Evolutionary conservation across 371 early-diverging fungal species (phyloP), one percentile per base, ranked within the genome.

Genomic region (Mucor sp.): DNA sequence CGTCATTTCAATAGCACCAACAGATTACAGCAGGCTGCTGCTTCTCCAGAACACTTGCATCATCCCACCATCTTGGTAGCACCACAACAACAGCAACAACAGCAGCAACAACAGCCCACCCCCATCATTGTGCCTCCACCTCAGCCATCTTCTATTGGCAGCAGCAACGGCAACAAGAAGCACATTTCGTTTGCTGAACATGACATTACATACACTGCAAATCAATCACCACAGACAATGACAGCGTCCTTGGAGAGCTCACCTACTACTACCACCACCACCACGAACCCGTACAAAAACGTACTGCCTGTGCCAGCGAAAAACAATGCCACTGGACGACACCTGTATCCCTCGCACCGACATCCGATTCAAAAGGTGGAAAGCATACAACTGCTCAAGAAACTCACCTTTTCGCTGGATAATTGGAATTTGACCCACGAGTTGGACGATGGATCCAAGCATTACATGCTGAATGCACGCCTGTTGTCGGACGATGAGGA

Each of bases 121-220:
- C 55, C 25, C n/a, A 61, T 61, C 15, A 44, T 62, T 48, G 32
- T n/a, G 17, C 8, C 37, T 6, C 21, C 28, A 4, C 56, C 25
- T 8, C n/a, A n/a, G 19, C 27, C 48, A 50, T 60, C 55, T n/a
- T 53, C 56, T 1, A 21, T 37, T 0, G 25, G 53, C 37, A 37
- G 12, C 8, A 37, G 37, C 0, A 25, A 57, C 14, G 14, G 37
- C 0, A 25, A 53, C 15, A 77, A 74, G 23, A 78, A 73, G 37
- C 78, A 74, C 21, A 78, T 81, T 28, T 71, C 74, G 0, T 81
- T 81, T 74, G 78, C 77, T 0, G 71, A 75, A 9, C 67, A 64
- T 9, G 76, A 79, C 44, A 67, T 55, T 0, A 65, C 74, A 6
- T 65, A 66, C 57, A 44, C 69, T 37, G 44, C 65, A 27, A 44